A percentile compares a stretch with the other conserved stretches of the same genome.
Evolutionary conservation across 23 red algal species (phyloP).

Genomic region (Gracilaria gracilis): DNA sequence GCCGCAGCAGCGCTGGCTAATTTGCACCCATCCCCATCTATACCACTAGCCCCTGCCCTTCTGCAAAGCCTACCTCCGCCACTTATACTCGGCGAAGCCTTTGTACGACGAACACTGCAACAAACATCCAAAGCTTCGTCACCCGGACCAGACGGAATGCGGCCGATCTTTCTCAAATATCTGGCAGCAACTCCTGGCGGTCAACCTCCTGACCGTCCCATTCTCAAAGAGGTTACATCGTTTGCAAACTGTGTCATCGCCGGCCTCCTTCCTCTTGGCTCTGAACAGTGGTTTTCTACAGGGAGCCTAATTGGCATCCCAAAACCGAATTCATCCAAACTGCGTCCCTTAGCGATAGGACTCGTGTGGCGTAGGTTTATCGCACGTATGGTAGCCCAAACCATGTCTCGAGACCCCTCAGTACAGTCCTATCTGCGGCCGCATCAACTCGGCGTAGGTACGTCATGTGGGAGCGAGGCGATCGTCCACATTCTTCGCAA

Average conservation of each 20-base stretch:
- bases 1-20: background rate
- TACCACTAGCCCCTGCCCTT: background rate
- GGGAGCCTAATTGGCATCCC: background rate
- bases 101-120: background rate
- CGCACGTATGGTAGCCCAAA: no score
- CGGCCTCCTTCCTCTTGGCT: background rate
- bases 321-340: no score
- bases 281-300: background rate
- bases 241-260: background rate
- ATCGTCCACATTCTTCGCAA: slow-evolving; percentile 3
- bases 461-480: no score
- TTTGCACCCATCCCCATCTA: background rate
- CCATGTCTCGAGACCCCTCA: no score
- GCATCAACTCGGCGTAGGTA: background rate
- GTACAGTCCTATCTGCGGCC: no score
- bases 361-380: no score
- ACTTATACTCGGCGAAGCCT: background rate
- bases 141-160: background rate
- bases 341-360: no score
- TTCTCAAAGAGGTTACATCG: background rate
- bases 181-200: background rate
- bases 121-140: background rate
- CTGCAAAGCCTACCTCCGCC: background rate
- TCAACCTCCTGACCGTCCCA: background rate
- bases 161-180: background rate